phyloP scores from a whole-genome alignment of 129 eudicot genomes.

The Centaurea solstitialis region DNA sequence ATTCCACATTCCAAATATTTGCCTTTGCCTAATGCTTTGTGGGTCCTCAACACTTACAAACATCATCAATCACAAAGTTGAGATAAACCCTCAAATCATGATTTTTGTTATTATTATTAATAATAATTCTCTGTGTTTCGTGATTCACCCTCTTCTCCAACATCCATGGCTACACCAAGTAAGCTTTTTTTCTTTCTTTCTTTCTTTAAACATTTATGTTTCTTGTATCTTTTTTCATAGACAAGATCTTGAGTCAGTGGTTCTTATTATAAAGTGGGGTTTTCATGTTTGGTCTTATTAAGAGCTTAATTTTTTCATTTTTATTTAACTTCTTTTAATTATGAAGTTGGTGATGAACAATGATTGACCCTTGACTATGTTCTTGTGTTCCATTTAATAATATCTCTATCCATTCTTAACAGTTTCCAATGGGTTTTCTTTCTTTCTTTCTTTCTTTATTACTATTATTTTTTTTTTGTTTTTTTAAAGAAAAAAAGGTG shows the following conservation, averaged over 20 bases:
- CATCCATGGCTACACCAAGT: conserved; percentile 51
- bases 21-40: conserved; percentile 46
- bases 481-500: neutral
- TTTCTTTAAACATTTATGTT: conserved; percentile 1
- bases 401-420: neutral
- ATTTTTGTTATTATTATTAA: conserved; percentile 23
- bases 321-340: neutral
- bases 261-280: conserved; percentile 22
- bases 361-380: conserved; percentile 13
- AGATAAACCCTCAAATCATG: conserved; percentile 30
- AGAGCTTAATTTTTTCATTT: neutral
- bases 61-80: conserved; percentile 33
- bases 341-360: conserved; percentile 9
- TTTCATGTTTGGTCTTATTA: conserved; percentile 29
- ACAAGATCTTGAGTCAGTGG: neutral
- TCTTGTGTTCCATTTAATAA: conserved; percentile 13
- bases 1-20: conserved; percentile 10
- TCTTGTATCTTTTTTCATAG: neutral
- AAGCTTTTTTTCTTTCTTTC: conserved; percentile 25
- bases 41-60: conserved; percentile 59
- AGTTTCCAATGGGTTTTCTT: neutral
- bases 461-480: too few species aligned
- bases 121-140: conserved; percentile 30
- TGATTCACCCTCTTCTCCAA: conserved; percentile 39
- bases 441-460: neutral